Evolutionary conservation across 2,329 filamentous ascomycete genomes (phyloP).

Genomic region (Trichoderma sp.): DNA sequence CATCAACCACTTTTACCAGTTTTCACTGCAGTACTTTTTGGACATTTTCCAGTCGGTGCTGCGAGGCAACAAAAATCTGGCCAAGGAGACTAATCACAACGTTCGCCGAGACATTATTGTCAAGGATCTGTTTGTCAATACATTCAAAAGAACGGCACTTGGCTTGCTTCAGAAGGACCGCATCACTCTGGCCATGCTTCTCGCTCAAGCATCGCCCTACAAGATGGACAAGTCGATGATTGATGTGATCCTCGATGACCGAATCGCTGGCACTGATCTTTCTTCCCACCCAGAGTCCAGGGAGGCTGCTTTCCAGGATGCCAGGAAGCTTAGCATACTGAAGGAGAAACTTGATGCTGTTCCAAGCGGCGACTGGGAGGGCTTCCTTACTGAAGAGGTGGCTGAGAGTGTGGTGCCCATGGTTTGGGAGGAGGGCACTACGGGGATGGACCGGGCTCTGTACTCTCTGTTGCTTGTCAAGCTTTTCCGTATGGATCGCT

Average conservation of each 20-base stretch:
- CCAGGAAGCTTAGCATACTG: conserved; percentile 70
- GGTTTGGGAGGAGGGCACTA: conserved; percentile 66
- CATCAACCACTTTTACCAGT: conserved; percentile 99
- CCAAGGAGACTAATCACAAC: conserved; percentile 71
- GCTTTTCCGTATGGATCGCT: conserved; percentile 90
- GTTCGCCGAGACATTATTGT: conserved; percentile 86
- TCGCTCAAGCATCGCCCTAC: conserved; percentile 94
- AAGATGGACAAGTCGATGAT: conserved; percentile 90
- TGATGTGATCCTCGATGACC: conserved; percentile 80
- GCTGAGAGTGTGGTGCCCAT: conserved; percentile 82
- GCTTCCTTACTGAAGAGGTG: conserved; percentile 81
- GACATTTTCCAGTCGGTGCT: conserved; percentile 96
- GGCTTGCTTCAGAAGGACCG: conserved; percentile 91
- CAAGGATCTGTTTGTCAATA: conserved; percentile 84
- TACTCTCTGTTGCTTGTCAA: conserved; percentile 88
- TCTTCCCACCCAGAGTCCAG: conserved; percentile 66
- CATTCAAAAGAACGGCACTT: conserved; percentile 91
- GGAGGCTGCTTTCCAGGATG: conserved; percentile 68
- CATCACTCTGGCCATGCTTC: conserved; percentile 89
- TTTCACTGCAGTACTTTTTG: conserved; percentile 96
- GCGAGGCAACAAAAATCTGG: conserved; percentile 73
- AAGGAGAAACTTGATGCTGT: conserved; percentile 70
- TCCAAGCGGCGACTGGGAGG: conserved; percentile 68
- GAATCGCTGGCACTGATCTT: conserved; percentile 74
- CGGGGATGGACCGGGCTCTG: conserved; percentile 73